phyloP scores from a whole-genome alignment of 495 filamentous ascomycete species.

The Sordaria brevicollis region DNA sequence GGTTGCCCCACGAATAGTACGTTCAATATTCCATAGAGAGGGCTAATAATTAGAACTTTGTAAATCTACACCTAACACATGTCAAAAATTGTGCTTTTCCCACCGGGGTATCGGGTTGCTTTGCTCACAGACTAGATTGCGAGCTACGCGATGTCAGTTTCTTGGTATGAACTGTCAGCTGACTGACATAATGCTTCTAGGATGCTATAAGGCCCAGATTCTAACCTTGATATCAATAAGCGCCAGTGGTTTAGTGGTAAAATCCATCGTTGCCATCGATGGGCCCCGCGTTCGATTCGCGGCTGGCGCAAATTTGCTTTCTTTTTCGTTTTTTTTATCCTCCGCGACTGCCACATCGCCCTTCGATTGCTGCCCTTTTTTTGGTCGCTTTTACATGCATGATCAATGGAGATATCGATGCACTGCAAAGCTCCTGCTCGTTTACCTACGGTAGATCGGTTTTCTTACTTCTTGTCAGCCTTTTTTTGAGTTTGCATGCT shows the following conservation, averaged over 20 bases:
- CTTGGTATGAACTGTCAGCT: not conserved
- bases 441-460: too few relatives aligned
- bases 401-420: not conserved
- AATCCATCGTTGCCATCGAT: conserved; percentile 43
- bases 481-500: not conserved
- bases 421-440: not conserved
- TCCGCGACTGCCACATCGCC: not conserved
- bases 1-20: not conserved
- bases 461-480: not conserved
- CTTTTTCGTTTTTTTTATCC: not conserved
- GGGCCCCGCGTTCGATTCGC: conserved; percentile 43
- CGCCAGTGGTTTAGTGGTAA: conserved; percentile 20
- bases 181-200: not conserved
- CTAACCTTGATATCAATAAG: not conserved
- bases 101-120: not conserved
- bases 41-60: too few relatives aligned
- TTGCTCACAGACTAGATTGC: not conserved
- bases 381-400: not conserved
- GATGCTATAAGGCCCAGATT: not conserved
- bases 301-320: conserved; percentile 7
- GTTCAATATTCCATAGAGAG: too few relatives aligned
- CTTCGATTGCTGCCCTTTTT: not conserved
- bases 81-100: not conserved
- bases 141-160: not conserved
- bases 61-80: too few relatives aligned